phyloP scores from a whole-genome alignment of 129 eudicot species.

The Artemisia argyi region DNA sequence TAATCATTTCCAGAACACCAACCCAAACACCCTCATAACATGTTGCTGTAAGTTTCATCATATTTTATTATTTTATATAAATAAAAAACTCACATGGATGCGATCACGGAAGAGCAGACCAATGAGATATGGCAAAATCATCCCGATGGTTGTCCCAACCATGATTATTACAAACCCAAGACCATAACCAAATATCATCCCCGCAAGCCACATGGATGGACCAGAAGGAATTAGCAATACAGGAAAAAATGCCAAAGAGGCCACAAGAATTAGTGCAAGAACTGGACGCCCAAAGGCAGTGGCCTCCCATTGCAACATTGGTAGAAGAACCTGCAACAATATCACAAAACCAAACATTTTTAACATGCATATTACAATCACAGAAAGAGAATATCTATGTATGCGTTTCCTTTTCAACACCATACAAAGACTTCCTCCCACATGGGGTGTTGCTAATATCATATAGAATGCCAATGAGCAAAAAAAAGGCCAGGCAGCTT shows the following conservation, averaged over 20 bases:
- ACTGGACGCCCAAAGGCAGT: constrained; percentile 94
- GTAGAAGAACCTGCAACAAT: constrained; percentile 70
- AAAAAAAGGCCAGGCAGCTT: too few relatives aligned
- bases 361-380: neutral
- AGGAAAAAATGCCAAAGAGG: constrained; percentile 85
- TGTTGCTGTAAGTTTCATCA: neutral
- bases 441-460: too few relatives aligned
- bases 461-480: too few relatives aligned
- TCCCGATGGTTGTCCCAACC: constrained; percentile 92
- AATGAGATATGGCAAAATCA: constrained; percentile 76
- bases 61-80: too few relatives aligned
- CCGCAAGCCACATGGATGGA: constrained; percentile 97
- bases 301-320: constrained; percentile 88
- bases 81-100: constrained; percentile 68
- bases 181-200: constrained; percentile 97
- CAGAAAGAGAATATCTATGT: neutral
- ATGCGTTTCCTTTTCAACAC: too few relatives aligned
- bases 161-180: constrained; percentile 87
- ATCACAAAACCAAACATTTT: constrained; percentile 5
- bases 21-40: neutral
- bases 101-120: constrained; percentile 84
- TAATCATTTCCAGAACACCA: too few relatives aligned
- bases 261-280: constrained; percentile 79
- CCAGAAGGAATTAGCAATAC: constrained; percentile 86
- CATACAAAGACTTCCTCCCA: too few relatives aligned